Conservation (phyloP, 208 protist genomes). For the Tritrichomonas musculus region DNA sequence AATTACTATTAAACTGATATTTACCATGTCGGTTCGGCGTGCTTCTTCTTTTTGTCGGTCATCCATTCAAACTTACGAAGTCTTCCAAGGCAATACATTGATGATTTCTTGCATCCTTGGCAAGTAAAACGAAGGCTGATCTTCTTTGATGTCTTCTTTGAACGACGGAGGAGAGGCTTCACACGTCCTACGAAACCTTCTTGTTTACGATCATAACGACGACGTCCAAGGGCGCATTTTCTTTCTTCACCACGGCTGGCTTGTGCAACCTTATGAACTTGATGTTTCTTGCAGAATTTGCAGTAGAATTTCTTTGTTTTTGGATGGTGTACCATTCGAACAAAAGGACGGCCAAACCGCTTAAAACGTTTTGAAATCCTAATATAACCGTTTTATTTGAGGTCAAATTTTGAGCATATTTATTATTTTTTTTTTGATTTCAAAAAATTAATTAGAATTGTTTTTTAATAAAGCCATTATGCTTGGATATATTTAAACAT, state of each 20-base stretch:
- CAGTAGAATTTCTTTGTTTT: constrained; percentile 28
- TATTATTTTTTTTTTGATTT: no score
- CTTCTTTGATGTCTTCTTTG: constrained; percentile 31
- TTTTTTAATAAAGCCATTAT: no score
- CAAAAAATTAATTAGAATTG: no score
- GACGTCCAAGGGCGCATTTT: neutral
- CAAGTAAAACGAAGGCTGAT: constrained; percentile 23
- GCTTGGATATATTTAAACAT: no score
- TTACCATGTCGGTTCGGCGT: constrained; percentile 32
- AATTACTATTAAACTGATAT: neutral
- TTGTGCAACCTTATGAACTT: neutral
- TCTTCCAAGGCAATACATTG: constrained; percentile 30
- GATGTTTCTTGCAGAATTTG: constrained; percentile 28
- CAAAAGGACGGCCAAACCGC: neutral
- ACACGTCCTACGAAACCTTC: constrained; percentile 25
- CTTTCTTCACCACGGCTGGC: constrained; percentile 22
- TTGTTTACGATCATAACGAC: constrained; percentile 1
- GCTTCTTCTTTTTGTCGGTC: constrained; percentile 21
- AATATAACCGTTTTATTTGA: no score
- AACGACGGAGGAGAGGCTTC: constrained; percentile 12
- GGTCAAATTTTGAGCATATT: no score
- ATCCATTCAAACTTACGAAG: constrained; percentile 28
- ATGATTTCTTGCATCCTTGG: neutral
- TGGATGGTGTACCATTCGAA: neutral
- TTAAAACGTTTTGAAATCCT: no score